phyloP scores from a whole-genome alignment of 768 basidiomycete genomes.

The Lactifluus volemus region DNA sequence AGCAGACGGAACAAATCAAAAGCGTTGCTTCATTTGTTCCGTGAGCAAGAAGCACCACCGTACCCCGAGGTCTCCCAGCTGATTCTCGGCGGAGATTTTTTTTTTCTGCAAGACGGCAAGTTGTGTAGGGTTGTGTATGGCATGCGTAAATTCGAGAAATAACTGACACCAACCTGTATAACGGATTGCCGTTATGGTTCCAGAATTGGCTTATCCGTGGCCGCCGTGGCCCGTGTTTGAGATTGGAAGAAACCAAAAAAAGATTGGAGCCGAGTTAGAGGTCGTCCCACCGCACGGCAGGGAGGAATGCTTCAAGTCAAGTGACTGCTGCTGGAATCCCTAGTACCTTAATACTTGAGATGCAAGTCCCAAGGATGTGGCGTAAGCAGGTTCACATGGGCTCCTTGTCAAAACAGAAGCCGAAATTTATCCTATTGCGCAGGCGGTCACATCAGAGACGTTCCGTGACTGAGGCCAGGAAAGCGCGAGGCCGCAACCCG shows the following conservation, averaged over 20 bases:
- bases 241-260: neutral
- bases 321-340: constrained; percentile 2
- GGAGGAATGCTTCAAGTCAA: constrained; percentile 7
- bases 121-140: constrained; percentile 1
- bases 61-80: neutral
- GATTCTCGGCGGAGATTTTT: neutral
- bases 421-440: constrained; percentile 15
- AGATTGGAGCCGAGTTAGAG: constrained; percentile 9
- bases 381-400: constrained; percentile 5
- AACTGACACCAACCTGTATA: neutral
- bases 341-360: constrained; percentile 14
- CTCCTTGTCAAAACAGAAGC: neutral
- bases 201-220: constrained; percentile 4
- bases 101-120: neutral
- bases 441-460: constrained; percentile 2
- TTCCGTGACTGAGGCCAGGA: neutral
- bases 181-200: constrained; percentile 5
- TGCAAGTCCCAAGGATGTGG: constrained; percentile 1
- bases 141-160: constrained; percentile 1
- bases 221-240: neutral
- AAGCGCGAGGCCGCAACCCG: neutral
- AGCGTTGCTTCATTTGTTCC: neutral
- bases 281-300: neutral
- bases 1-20: neutral
- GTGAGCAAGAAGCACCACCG: neutral